These are phyloP conservation scores for Pisolithus orientalis DNA, from an alignment of 768 basidiomycete genomes.

Conservation along the genomic window DNA sequence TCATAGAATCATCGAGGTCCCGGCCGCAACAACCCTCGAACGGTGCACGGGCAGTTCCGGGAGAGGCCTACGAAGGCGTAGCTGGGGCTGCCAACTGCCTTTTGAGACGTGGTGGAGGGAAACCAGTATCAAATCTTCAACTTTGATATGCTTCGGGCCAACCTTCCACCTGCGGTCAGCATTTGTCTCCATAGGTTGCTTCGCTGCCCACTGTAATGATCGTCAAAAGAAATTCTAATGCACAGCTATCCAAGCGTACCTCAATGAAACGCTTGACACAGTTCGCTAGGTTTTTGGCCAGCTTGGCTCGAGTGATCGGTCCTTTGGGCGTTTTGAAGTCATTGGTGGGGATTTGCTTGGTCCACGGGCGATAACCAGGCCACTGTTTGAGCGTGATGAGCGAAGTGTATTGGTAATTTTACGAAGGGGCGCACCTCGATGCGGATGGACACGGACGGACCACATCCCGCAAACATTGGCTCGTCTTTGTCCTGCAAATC, in stretches of 20 bases:
- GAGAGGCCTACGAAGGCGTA: constrained; percentile 38
- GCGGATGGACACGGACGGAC: constrained; percentile 75
- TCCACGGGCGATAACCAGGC: constrained; percentile 77
- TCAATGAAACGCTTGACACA: constrained; percentile 64
- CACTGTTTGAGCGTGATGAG: constrained; percentile 39
- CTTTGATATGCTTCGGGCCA: constrained; percentile 47
- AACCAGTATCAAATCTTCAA: constrained; percentile 67
- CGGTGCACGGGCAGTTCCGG: not conserved
- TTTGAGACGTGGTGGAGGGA: constrained; percentile 80
- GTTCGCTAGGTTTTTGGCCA: constrained; percentile 77
- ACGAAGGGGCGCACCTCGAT: constrained; percentile 47
- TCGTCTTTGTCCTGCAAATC: constrained; percentile 54
- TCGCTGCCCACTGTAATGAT: constrained; percentile 39
- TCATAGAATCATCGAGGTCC: constrained; percentile 1
- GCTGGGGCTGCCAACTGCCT: constrained; percentile 78
- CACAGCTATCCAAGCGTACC: constrained; percentile 28
- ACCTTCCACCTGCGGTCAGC: constrained; percentile 58
- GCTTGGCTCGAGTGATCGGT: constrained; percentile 68
- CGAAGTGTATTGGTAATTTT: not conserved
- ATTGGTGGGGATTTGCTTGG: constrained; percentile 75
- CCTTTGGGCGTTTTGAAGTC: constrained; percentile 76
- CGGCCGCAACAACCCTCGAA: not conserved
- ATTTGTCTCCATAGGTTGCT: constrained; percentile 55
- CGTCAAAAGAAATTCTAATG: constrained; percentile 1
- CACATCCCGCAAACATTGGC: constrained; percentile 62